A percentile compares a stretch with the other conserved stretches of the same genome.
phyloP scores from a whole-genome alignment of 2,329 filamentous ascomycete genomes.

The Trichophyton simii region DNA sequence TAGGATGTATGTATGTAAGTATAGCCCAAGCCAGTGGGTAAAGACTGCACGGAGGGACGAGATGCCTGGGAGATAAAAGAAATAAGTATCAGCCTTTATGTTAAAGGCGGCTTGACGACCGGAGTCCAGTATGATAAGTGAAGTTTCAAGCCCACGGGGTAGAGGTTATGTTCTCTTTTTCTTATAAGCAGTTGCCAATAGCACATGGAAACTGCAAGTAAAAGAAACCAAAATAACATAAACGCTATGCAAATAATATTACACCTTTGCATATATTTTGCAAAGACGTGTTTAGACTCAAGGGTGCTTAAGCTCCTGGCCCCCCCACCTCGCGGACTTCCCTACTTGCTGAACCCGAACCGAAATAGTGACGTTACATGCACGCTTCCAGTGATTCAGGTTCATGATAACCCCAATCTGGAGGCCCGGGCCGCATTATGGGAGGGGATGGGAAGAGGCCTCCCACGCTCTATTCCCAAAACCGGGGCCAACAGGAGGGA shows the following conservation, averaged over 20 bases:
- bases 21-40: neutral
- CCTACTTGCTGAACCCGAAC: neutral
- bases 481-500: neutral
- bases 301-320: slow-evolving; percentile 1
- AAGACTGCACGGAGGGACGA: neutral
- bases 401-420: slow-evolving; percentile 1
- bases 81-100: neutral
- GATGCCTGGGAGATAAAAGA: neutral
- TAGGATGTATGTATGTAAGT: neutral
- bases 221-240: neutral
- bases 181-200: neutral
- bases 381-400: neutral
- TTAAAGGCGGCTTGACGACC: neutral
- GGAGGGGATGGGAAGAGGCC: neutral
- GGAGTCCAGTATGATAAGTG: neutral
- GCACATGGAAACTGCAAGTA: neutral
- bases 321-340: neutral
- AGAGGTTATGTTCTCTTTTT: neutral
- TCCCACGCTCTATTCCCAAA: neutral
- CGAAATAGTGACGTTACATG: slow-evolving; percentile 1
- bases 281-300: neutral
- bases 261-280: neutral
- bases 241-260: neutral
- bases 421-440: neutral
- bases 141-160: neutral